Evolutionary conservation across 1,139 yeast species (phyloP).

Genomic region (Yamadazyma pseudoaaseri): DNA sequence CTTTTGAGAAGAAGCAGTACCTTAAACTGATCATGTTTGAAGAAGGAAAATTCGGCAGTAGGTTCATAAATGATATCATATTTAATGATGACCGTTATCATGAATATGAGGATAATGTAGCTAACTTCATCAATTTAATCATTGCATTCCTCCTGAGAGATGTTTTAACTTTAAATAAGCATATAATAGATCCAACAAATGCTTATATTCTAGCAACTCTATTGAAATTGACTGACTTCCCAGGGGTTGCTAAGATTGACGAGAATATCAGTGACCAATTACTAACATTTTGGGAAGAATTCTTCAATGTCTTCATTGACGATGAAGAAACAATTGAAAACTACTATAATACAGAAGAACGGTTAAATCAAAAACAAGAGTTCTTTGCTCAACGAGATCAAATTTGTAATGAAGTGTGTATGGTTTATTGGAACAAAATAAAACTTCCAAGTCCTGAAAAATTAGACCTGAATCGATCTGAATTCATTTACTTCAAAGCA

Average conservation of each 20-base stretch:
- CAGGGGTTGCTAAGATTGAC: slow-evolving; percentile 62
- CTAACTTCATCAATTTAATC: slow-evolving; percentile 50
- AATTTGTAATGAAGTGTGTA: slow-evolving; percentile 46
- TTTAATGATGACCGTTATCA: slow-evolving; percentile 21
- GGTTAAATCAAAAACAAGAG: slow-evolving; percentile 9
- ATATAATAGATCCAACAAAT: slow-evolving; percentile 38
- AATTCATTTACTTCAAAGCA: slow-evolving; percentile 64
- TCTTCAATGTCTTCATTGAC: slow-evolving; percentile 61
- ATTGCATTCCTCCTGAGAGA: slow-evolving; percentile 54
- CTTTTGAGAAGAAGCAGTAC: slow-evolving; percentile 18
- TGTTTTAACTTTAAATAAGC: slow-evolving; percentile 47
- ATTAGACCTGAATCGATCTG: slow-evolving; percentile 28
- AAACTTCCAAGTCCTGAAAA: slow-evolving; percentile 22
- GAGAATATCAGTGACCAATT: slow-evolving; percentile 69
- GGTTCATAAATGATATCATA: slow-evolving; percentile 25
- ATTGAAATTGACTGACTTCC: slow-evolving; percentile 56
- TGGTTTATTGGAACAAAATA: slow-evolving; percentile 62
- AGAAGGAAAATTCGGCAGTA: slow-evolving; percentile 35
- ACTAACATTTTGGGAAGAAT: slow-evolving; percentile 77
- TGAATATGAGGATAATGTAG: slow-evolving; percentile 43
- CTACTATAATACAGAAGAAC: slow-evolving; percentile 17
- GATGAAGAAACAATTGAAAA: slow-evolving; percentile 46
- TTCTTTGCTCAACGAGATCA: slow-evolving; percentile 31
- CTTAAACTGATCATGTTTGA: slow-evolving; percentile 40
- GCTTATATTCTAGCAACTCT: slow-evolving; percentile 49